phyloP scores from a whole-genome alignment of 2,329 filamentous ascomycete genomes.

The Verticillium isaacii region DNA sequence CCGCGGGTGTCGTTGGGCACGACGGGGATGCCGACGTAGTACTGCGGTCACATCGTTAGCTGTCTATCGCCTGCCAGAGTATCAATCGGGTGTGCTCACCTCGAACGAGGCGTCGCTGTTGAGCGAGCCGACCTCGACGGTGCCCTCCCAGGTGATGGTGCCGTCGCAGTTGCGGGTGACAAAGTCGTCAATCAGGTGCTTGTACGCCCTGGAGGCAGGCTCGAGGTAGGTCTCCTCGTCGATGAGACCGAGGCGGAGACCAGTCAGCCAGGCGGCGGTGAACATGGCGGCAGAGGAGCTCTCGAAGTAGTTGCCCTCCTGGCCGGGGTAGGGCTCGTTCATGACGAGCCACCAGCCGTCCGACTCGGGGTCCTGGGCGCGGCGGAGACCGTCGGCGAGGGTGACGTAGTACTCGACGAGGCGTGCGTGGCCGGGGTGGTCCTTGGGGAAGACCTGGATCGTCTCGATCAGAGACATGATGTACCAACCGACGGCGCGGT shows the following conservation, averaged over 20 bases:
- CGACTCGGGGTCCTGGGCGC: constrained; percentile 29
- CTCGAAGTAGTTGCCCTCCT: constrained; percentile 55
- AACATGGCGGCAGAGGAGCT: constrained; percentile 56
- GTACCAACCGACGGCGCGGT: constrained; percentile 49
- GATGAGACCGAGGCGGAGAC: constrained; percentile 21
- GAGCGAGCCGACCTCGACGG: constrained; percentile 47
- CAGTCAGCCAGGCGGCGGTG: constrained; percentile 46
- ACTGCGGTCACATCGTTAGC: neutral
- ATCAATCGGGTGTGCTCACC: constrained; percentile 23
- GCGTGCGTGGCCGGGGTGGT: constrained; percentile 28
- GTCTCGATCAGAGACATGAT: constrained; percentile 45
- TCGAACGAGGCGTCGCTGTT: constrained; percentile 43
- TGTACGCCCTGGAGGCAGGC: constrained; percentile 21
- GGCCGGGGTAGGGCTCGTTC: constrained; percentile 39
- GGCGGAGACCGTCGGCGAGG: constrained; percentile 35
- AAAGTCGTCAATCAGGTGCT: constrained; percentile 33
- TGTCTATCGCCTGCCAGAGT: neutral
- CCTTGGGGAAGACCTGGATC: constrained; percentile 37
- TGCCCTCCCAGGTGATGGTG: constrained; percentile 45
- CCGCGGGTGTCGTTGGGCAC: constrained; percentile 10
- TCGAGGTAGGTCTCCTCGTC: constrained; percentile 16
- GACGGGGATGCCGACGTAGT: constrained; percentile 7
- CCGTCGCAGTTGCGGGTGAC: constrained; percentile 41
- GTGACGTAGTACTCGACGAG: constrained; percentile 33
- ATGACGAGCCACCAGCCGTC: constrained; percentile 58